Conservation (phyloP, 345 rosid species). For the Arabidopsis thaliana region TAIR10.1 NC_003076.8:4711501-4712000, state of each 20-base stretch:
- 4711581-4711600: background rate
- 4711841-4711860: constrained; percentile 83
- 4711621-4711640: background rate
- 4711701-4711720: constrained; percentile 24
- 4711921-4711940: background rate
- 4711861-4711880: constrained; percentile 66
- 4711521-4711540: constrained; percentile 48
- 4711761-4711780: constrained; percentile 47
- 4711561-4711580: constrained; percentile 58
- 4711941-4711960: background rate
- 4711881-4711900: background rate
- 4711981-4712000: background rate
- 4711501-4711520: constrained; percentile 61
- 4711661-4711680: background rate
- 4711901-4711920: constrained; percentile 11
- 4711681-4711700: background rate
- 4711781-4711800: constrained; percentile 46
- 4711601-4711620: background rate
- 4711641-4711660: constrained; percentile 2
- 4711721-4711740: constrained; percentile 32
- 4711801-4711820: constrained; percentile 51
- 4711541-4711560: constrained; percentile 57
- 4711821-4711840: constrained; percentile 69
- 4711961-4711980: background rate
- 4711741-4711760: constrained; percentile 49